Base-by-base conservation (phyloP, 2,329 filamentous ascomycete species). In the Aspergillus brasiliensis region DNA sequence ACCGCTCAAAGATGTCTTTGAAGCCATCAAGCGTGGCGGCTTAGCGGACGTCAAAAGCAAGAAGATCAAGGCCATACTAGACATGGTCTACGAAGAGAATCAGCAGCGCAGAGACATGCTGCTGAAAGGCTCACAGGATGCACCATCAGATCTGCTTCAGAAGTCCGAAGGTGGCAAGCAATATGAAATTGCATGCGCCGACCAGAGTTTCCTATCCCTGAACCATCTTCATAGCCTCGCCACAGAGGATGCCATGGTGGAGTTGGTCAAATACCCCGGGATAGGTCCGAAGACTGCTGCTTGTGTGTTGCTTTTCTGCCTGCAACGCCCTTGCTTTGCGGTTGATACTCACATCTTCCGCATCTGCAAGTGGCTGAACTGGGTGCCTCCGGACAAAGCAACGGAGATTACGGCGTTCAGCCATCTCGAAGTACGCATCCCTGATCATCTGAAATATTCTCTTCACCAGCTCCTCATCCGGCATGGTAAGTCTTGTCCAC, bases 61-160 rank as follows among this genome's bases (percentile, higher is more conserved):
- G 55, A 82, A 88, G 65, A 91, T 96, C 69, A 92, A 93, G 72
- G 76, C 77, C 15, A 91, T 91, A 37, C 80, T 96, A 8, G 84
- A 91, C 54, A 86, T 87, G 74, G 88, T 92, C 0, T 86, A 89
- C 69, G 78, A 86, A 47, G 87, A 91, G 65, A 91, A 91, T 38
- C 80, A 84, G 65, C 75, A 78, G n/a, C 82, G 85, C 10, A 81
- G 80, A 19, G 75, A 83, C 19, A 81, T 80, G 0, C 79, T 87
- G 21, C 51, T 79, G 1, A 70, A 75, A 31, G 81, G 81, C 40
- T 78, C 78, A 48, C 59, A 75, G 19, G 77, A 77, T 0, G 72
- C 77, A 6, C 74, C 85, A 5, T 75, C 82, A 46, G 78, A 78
- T 2, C 75, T 77, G 1, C 65, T 71, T 10, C 65, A 74, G 21